These are phyloP conservation scores for Penicillium pancosmium DNA, from an alignment of 495 filamentous ascomycete genomes.

Conservation along the genomic window DNA sequence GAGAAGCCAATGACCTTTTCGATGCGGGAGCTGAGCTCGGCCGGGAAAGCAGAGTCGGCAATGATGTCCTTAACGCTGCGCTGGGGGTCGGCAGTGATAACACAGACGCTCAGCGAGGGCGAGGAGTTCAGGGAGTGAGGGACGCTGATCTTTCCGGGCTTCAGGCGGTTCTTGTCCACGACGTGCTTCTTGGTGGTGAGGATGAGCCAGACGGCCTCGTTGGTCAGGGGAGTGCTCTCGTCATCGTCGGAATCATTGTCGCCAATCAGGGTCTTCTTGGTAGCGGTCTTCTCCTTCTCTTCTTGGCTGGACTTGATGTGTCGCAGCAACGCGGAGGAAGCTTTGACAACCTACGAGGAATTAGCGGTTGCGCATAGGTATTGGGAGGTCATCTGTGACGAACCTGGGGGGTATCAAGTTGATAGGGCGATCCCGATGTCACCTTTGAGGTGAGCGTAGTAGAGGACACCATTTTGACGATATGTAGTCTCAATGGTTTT, in stretches of 20 bases:
- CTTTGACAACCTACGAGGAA: slow-evolving; percentile 65
- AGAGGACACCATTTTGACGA: slow-evolving; percentile 47
- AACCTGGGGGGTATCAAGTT: slow-evolving; percentile 68
- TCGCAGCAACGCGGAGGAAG: slow-evolving; percentile 76
- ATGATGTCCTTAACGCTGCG: slow-evolving; percentile 87
- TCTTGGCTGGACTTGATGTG: slow-evolving; percentile 73
- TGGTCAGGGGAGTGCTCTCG: slow-evolving; percentile 46
- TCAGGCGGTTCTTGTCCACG: slow-evolving; percentile 71
- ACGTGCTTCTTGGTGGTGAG: slow-evolving; percentile 91
- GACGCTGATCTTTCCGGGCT: slow-evolving; percentile 68
- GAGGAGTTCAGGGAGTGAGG: slow-evolving; percentile 72
- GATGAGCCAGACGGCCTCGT: slow-evolving; percentile 77
- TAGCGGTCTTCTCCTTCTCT: slow-evolving; percentile 54
- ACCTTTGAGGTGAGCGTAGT: slow-evolving; percentile 55
- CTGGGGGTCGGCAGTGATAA: slow-evolving; percentile 86
- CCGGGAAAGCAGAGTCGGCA: slow-evolving; percentile 72
- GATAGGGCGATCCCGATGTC: slow-evolving; percentile 60
- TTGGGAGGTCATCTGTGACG: slow-evolving; percentile 8
- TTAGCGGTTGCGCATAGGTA: slow-evolving; percentile 19
- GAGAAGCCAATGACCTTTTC: slow-evolving; percentile 77
- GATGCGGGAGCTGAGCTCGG: slow-evolving; percentile 69
- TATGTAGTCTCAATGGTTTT: slow-evolving; percentile 37
- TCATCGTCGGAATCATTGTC: slow-evolving; percentile 56
- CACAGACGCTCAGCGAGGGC: slow-evolving; percentile 69
- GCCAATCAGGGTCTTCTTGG: slow-evolving; percentile 75